Percentiles rank a stretch among this genome's conserved stretches.
Conservation (phyloP, 2,329 filamentous ascomycete species). For the Magnaporthales sp. region DNA sequence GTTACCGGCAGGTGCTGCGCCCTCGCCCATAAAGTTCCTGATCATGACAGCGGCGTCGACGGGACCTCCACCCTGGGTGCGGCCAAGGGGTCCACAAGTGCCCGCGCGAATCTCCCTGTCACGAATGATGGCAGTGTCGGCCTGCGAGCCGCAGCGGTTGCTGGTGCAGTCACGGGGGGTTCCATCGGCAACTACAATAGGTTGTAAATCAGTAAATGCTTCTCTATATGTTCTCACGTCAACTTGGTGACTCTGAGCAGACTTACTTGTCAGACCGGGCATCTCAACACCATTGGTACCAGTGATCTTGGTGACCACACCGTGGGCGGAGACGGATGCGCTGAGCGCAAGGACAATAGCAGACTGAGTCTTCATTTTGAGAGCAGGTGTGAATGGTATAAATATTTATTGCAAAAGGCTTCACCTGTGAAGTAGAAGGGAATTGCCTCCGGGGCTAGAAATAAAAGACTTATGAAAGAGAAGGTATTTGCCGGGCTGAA, state of each 20-base stretch:
- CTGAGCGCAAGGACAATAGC: conserved; percentile 26
- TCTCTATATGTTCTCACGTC: background rate
- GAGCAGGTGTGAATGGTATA: background rate
- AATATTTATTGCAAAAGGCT: background rate
- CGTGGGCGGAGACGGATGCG: conserved; percentile 41
- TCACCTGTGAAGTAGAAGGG: background rate
- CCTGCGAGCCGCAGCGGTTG: conserved; percentile 53
- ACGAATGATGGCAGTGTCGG: conserved; percentile 63
- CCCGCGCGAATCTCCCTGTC: conserved; percentile 45
- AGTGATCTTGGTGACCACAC: conserved; percentile 44
- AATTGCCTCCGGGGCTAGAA: background rate
- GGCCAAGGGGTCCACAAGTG: conserved; percentile 52
- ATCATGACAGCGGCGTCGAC: conserved; percentile 50
- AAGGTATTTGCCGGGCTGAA: background rate
- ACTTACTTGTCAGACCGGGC: conserved; percentile 42
- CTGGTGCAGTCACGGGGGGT: conserved; percentile 59
- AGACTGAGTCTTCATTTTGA: conserved; percentile 5
- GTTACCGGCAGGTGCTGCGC: conserved; percentile 14
- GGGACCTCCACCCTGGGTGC: conserved; percentile 50
- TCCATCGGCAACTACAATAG: conserved; percentile 44
- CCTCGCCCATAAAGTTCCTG: conserved; percentile 48
- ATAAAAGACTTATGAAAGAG: background rate
- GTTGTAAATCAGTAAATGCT: too few species aligned
- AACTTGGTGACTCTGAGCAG: background rate
- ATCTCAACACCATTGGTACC: conserved; percentile 55